Conservation (phyloP, 192 early-diverging fungal genomes). For the Phlyctochytrium bullatum region DNA sequence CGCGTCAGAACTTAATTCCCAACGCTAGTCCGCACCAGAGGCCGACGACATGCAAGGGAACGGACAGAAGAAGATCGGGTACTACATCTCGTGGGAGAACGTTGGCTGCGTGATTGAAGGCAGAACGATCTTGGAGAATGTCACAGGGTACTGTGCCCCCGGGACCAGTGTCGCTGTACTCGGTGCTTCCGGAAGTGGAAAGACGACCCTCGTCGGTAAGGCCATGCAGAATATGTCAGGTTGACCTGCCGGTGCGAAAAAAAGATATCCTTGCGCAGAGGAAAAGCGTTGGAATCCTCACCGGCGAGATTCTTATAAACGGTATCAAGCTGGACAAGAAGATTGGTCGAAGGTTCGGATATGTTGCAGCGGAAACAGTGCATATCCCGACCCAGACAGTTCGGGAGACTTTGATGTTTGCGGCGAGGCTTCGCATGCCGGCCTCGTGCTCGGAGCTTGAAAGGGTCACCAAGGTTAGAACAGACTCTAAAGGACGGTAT, state of each 20-base stretch:
- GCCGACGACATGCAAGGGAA: no score
- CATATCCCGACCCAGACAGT: slow-evolving; percentile 56
- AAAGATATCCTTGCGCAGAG: neutral
- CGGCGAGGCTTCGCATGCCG: neutral
- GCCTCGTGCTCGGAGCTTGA: slow-evolving; percentile 11
- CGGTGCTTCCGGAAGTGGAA: slow-evolving; percentile 45
- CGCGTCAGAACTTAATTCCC: no score
- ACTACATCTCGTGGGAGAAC: slow-evolving; percentile 3
- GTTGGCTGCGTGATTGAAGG: slow-evolving; percentile 5
- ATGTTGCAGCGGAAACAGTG: slow-evolving; percentile 31
- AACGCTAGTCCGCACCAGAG: no score
- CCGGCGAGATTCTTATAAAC: neutral
- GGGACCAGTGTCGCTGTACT: slow-evolving; percentile 57
- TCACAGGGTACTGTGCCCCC: slow-evolving; percentile 47
- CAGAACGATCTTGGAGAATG: slow-evolving; percentile 28
- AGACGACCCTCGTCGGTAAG: slow-evolving; percentile 22
- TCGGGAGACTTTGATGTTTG: slow-evolving; percentile 37
- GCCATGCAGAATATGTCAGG: neutral
- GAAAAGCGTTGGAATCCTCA: neutral
- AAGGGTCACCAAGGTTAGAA: slow-evolving; percentile 52
- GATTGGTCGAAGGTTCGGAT: slow-evolving; percentile 3
- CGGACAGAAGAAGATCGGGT: neutral
- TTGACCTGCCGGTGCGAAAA: neutral
- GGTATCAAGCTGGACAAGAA: neutral
- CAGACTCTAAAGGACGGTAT: neutral